These are phyloP conservation scores for Rhodosporidiobolus sp. DNA, from an alignment of 768 basidiomycete species.

Conservation along the genomic window DNA sequence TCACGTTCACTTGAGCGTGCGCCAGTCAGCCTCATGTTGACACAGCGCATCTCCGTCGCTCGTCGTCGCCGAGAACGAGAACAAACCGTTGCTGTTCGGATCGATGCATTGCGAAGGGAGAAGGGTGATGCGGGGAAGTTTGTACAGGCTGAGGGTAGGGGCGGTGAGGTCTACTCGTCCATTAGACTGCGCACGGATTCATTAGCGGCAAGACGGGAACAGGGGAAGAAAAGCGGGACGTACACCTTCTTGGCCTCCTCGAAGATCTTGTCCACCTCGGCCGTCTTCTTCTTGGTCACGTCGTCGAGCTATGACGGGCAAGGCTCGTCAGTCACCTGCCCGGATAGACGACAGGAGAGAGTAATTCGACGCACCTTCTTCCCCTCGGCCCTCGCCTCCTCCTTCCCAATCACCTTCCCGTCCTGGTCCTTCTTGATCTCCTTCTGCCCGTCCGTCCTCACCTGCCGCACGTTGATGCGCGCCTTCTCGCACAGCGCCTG, in stretches of 20 bases:
- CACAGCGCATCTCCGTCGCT: too few species aligned
- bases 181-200: neutral
- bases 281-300: conserved; percentile 39
- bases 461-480: conserved; percentile 20
- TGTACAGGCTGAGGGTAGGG: too few species aligned
- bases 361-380: conserved; percentile 21
- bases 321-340: neutral
- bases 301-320: conserved; percentile 37
- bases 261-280: conserved; percentile 39
- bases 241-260: conserved; percentile 39
- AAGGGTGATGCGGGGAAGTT: too few species aligned
- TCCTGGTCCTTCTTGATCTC: conserved; percentile 39
- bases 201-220: too few species aligned
- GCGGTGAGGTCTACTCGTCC: conserved; percentile 22
- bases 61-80: too few species aligned
- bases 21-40: too few species aligned
- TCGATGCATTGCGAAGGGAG: too few species aligned
- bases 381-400: conserved; percentile 21
- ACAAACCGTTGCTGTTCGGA: too few species aligned
- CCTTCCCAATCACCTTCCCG: conserved; percentile 26
- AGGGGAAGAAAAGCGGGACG: neutral
- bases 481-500: conserved; percentile 34
- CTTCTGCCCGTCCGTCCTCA: conserved; percentile 37
- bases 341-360: neutral
- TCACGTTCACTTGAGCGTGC: conserved; percentile 44